Evolutionary conservation across 108 stramenopile genomes (phyloP).

Genomic region (Skeletonema grethae): DNA sequence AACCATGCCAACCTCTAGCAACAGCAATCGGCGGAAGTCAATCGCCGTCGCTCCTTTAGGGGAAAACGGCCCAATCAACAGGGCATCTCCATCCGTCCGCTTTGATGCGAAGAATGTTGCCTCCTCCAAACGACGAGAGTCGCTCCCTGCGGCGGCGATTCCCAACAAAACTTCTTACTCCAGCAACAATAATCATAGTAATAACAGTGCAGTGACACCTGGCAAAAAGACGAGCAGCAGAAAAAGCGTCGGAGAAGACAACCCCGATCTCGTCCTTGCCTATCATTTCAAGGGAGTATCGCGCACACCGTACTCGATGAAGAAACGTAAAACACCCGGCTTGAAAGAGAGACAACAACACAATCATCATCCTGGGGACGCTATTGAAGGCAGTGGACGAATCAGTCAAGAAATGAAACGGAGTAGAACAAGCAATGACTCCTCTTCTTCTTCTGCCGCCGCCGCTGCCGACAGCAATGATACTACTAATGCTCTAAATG

Average conservation of each 20-base stretch:
- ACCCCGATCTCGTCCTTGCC: constrained; percentile 13
- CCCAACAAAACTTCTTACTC: neutral
- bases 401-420: constrained; percentile 10
- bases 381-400: neutral
- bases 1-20: neutral
- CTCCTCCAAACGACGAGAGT: constrained; percentile 2
- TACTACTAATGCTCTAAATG: constrained; percentile 6
- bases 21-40: neutral
- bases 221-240: neutral
- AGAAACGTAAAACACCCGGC: constrained; percentile 8
- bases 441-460: too few relatives aligned
- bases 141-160: neutral
- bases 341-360: neutral
- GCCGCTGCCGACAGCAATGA: neutral
- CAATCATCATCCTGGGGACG: neutral
- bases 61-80: neutral
- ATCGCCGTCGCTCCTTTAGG: neutral
- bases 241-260: neutral
- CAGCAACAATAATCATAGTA: neutral
- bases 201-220: neutral
- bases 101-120: neutral
- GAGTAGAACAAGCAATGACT: neutral
- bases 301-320: constrained; percentile 22
- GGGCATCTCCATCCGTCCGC: neutral
- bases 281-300: constrained; percentile 25